phyloP scores from a whole-genome alignment of 257 asterid genomes.

The Petunia secreta region DNA sequence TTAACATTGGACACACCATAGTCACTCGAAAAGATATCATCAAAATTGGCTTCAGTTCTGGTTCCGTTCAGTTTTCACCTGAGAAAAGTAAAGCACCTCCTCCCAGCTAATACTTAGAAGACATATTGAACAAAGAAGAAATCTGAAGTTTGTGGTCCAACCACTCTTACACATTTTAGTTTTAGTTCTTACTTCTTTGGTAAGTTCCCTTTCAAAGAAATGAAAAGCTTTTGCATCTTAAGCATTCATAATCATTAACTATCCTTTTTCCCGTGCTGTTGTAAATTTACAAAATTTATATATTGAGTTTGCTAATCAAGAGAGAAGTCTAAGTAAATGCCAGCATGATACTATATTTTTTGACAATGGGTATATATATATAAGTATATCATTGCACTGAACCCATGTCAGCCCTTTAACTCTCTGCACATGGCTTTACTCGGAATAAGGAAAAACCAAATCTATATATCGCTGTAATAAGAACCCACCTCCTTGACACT shows the following conservation, averaged over 20 bases:
- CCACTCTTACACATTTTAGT: background rate
- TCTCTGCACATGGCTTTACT: background rate
- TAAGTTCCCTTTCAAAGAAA: background rate
- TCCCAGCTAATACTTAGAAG: background rate
- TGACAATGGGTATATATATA: too few relatives aligned
- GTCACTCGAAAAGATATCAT: background rate
- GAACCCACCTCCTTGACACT: slow-evolving; percentile 87
- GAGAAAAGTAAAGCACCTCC: background rate
- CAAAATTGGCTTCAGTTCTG: background rate
- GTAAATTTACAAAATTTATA: background rate
- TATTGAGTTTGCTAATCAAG: slow-evolving; percentile 4
- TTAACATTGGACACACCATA: background rate
- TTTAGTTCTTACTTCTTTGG: background rate
- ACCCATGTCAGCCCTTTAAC: background rate
- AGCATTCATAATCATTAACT: background rate
- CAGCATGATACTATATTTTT: background rate
- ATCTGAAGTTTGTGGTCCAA: background rate
- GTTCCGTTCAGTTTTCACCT: slow-evolving; percentile 13
- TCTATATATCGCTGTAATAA: slow-evolving; percentile 17
- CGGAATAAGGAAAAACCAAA: background rate
- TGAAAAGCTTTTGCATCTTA: background rate
- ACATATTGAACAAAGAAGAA: background rate
- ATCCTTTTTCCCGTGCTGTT: background rate
- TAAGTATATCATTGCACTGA: background rate
- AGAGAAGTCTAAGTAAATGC: background rate